A percentile compares a stretch with the other conserved stretches of the same genome.
These are phyloP conservation scores for Lactarius tabidus DNA, from an alignment of 768 basidiomycete species.

Conservation along the genomic window DNA sequence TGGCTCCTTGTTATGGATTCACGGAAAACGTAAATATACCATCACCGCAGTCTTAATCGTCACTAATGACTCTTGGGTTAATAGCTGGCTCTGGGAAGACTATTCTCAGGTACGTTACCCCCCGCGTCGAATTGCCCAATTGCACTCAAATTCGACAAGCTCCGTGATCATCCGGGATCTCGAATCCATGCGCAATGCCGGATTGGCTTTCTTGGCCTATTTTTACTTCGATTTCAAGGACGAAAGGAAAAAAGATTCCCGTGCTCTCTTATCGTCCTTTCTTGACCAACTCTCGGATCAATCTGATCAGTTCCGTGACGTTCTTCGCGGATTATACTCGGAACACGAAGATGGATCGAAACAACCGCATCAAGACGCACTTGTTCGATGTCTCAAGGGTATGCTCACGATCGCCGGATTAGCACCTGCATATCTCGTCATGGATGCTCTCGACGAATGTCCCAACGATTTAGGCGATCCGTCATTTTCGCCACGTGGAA, in stretches of 20 bases:
- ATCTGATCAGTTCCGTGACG: not conserved
- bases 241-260: not conserved
- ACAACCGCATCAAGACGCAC: not conserved
- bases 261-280: not conserved
- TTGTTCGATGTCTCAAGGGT: not conserved
- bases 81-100: not conserved
- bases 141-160: not conserved
- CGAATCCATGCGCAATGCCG: not conserved
- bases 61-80: not conserved
- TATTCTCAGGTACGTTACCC: not conserved
- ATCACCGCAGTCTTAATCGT: no score
- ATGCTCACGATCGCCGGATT: not conserved
- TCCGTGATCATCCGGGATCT: not conserved
- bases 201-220: not conserved
- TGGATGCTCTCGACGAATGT: not conserved
- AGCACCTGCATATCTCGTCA: not conserved
- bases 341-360: not conserved
- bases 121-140: not conserved
- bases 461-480: not conserved
- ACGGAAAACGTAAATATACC: no score
- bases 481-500: not conserved
- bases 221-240: not conserved
- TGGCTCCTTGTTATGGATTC: no score
- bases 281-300: not conserved
- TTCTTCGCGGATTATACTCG: not conserved